phyloP scores from a whole-genome alignment of 2,329 filamentous ascomycete species.

The Exserohilum rostratum region DNA sequence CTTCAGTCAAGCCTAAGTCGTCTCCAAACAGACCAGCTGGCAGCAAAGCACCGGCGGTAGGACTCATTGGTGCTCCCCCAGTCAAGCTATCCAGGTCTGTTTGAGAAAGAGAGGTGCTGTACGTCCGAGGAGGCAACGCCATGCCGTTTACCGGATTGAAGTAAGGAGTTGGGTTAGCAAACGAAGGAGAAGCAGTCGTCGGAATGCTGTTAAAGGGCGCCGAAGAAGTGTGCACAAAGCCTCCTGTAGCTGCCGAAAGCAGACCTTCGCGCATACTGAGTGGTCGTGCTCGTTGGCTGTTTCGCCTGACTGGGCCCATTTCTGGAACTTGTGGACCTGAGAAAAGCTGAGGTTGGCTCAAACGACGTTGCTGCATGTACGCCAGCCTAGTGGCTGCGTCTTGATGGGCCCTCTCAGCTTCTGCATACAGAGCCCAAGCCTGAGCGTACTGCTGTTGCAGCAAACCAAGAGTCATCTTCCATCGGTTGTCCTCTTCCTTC shows the following conservation, averaged over 20 bases:
- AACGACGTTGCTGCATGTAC: conserved; percentile 45
- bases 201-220: conserved; percentile 55
- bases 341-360: conserved; percentile 49
- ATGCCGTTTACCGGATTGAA: conserved; percentile 68
- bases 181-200: conserved; percentile 59
- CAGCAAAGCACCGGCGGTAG: conserved; percentile 74
- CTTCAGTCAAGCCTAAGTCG: conserved; percentile 61
- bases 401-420: conserved; percentile 48
- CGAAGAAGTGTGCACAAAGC: conserved; percentile 47
- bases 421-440: conserved; percentile 42
- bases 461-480: conserved; percentile 61
- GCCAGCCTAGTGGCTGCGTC: conserved; percentile 52
- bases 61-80: conserved; percentile 74
- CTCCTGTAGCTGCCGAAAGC: conserved; percentile 35
- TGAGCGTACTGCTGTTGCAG: conserved; percentile 58
- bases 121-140: conserved; percentile 53
- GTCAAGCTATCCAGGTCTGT: conserved; percentile 67
- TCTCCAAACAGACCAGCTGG: conserved; percentile 71
- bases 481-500: conserved; percentile 59
- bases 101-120: conserved; percentile 57
- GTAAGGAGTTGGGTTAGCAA: conserved; percentile 57
- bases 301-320: conserved; percentile 43
- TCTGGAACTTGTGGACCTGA: conserved; percentile 38
- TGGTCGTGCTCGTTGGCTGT: conserved; percentile 50
- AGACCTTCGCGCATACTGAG: conserved; percentile 48